Base-by-base conservation (phyloP, 2,329 filamentous ascomycete species). In the Talaromyces piceae region DNA sequence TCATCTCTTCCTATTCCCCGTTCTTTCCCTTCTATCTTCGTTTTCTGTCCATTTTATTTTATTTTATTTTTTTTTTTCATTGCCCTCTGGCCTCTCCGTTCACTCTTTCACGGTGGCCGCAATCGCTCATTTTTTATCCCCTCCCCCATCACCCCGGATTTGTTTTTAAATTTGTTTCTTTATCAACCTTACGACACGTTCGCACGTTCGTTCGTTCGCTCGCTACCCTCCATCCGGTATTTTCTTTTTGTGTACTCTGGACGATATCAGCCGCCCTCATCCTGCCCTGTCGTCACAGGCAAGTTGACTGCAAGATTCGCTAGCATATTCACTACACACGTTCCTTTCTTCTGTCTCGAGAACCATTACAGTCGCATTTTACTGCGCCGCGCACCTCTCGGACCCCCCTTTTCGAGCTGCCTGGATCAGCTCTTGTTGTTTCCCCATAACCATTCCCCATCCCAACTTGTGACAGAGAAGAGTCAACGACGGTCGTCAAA, bases 21-120 rank as follows among this genome's bases (percentile, higher is more conserved):
- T 58, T 58, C 56, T 60, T 60, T 54, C 57, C 58, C 58, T 57
- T 53, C 56, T 58, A 57, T 57, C 54, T 55, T 57, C 58, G 54
- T 54, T 59, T 56, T 59, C 53, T 57, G 60, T 56, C 61, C 51
- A 53, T 49, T 59, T 58, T 55, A 56, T 60, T 60, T 56, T 59
- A 61, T 59, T 62, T 59, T 58, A 62, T 63, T 59, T 56, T 52
- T 56, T 47, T 50, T 54, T 58, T 55, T 56, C 57, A 57, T 59
- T 62, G 39, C 39, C 39, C 39, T 23, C 39, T 8, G 66, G 66
- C 68, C 59, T 66, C 59, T 68, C 69, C 73, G 73, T 73, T 70
- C 73, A 75, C 73, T 76, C 73, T 66, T 76, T 77, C 65, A 74
- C 71, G 72, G 72, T 69, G 64, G 64, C 67, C 67, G 63, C 63